Evolutionary conservation across 768 basidiomycete genomes (phyloP), one percentile per base, ranked within the genome.

Genomic region (Mycena alexandri): DNA sequence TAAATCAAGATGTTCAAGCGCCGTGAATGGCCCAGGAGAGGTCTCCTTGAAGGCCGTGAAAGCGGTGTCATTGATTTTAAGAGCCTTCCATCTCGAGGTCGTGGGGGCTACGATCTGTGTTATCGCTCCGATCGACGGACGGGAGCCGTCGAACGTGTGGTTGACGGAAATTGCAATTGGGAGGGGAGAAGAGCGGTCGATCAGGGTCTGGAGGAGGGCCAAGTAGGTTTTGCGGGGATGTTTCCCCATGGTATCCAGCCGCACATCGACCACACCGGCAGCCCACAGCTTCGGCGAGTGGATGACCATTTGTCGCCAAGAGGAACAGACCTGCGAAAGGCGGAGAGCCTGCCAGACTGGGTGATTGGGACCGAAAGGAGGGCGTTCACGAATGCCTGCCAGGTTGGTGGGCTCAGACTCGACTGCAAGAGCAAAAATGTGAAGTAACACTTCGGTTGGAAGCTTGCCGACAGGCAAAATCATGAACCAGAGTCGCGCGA

Each of bases 281-380:
- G 34, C 16, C 63, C 63, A 65, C 5, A 65, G n/a, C 41, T 44
- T 21, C 16, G 63, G 56, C 7, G 63, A 43, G 21, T 21, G 12
- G 33, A 42, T 44, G 13, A 44, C 41, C 1, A 65, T 58, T 29
- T 42, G n/a, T 41, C 63, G n/a, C 63, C 63, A 65, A 13, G 25
- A 22, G 2, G 48, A 25, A 51, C 63, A 65, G 33, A 65, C 56
- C 3, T 65, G 55, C 16, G 56, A 57, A 10, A 65, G 63, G 29
- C 29, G n/a, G 43, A 54, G 13, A 3, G 22, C 10, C 19, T 61
- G 57, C 5, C 25, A 25, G 12, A 13, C 12, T 13, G 48, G 52
- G n/a, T 22, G 52, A 38, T 38, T 38, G 10, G 38, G 38, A 2
- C 38, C 38, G 14, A 51, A 52, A n/a, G 33, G 9, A 29, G 33